Conservation (phyloP, 2,329 filamentous ascomycete genomes). For the Trichophyton schoenleinii region DNA sequence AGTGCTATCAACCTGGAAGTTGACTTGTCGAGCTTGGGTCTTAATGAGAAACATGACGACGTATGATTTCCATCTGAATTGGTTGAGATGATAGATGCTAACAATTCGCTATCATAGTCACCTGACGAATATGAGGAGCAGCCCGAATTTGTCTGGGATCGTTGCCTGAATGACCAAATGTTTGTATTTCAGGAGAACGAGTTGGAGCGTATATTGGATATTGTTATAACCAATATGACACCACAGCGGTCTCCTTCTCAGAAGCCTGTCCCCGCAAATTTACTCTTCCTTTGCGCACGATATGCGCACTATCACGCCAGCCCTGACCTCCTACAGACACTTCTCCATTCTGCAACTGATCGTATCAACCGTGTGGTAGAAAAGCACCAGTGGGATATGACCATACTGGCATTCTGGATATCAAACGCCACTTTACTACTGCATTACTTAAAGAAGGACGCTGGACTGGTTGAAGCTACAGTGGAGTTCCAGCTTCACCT, state of each 20-base stretch:
- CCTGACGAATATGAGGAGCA: constrained; percentile 59
- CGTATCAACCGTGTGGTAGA: constrained; percentile 98
- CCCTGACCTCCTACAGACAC: constrained; percentile 63
- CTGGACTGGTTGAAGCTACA: constrained; percentile 66
- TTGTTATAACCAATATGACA: constrained; percentile 96
- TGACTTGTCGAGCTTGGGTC: constrained; percentile 84
- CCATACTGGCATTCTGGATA: constrained; percentile 95
- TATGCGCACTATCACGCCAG: constrained; percentile 97
- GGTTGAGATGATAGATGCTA: constrained; percentile 3
- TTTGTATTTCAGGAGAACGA: constrained; percentile 97
- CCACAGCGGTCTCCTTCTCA: constrained; percentile 92
- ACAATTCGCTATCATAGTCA: constrained; percentile 24
- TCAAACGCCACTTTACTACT: constrained; percentile 92
- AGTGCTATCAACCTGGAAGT: constrained; percentile 95
- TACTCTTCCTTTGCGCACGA: constrained; percentile 86
- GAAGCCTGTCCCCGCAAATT: constrained; percentile 93
- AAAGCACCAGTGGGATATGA: constrained; percentile 97
- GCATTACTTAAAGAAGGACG: constrained; percentile 93
- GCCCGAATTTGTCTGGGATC: constrained; percentile 91
- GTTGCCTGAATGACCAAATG: constrained; percentile 96
- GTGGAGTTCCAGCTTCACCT: constrained; percentile 85
- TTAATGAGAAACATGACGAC: constrained; percentile 91
- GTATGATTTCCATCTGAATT: constrained; percentile 35
- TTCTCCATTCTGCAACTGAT: constrained; percentile 78
- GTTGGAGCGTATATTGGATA: constrained; percentile 79